A percentile compares a stretch with the other conserved stretches of the same genome.
Evolutionary conservation across 2,329 filamentous ascomycete species (phyloP).

Genomic region (Coccinonectria pachysandricola): DNA sequence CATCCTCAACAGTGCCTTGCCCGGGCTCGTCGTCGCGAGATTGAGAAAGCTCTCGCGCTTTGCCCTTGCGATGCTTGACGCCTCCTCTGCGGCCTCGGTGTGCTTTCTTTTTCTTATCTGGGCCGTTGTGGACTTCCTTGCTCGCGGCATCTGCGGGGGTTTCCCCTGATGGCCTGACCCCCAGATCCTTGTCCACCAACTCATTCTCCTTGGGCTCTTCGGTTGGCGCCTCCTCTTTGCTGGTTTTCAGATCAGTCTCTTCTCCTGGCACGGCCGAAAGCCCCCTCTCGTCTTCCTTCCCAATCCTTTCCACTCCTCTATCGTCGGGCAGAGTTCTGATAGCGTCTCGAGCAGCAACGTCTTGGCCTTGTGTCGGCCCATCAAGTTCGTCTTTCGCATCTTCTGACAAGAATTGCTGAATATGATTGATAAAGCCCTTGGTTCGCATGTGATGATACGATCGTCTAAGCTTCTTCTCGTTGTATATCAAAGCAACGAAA

Average conservation of each 20-base stretch:
- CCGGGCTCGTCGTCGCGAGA: conserved; percentile 37
- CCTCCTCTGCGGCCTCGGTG: conserved; percentile 65
- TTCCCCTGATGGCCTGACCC: no score
- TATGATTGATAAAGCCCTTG: conserved; percentile 20
- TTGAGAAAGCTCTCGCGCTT: conserved; percentile 41
- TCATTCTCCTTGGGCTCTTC: neutral
- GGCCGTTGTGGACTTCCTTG: conserved; percentile 3
- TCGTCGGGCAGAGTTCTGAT: neutral
- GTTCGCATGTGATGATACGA: conserved; percentile 25
- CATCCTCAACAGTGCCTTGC: conserved; percentile 47
- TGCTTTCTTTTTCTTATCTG: conserved; percentile 55
- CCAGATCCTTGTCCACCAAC: neutral
- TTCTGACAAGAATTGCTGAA: conserved; percentile 6
- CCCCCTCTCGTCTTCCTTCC: neutral
- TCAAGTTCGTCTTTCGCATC: conserved; percentile 9
- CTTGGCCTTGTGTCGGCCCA: neutral
- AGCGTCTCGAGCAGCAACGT: neutral
- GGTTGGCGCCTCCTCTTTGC: neutral
- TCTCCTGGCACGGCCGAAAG: neutral
- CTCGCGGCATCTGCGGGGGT: neutral
- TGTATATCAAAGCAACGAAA: conserved; percentile 30
- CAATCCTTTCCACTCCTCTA: neutral
- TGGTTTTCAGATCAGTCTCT: neutral
- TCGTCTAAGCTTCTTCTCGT: conserved; percentile 35
- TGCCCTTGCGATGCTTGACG: conserved; percentile 52